phyloP scores from a whole-genome alignment of 768 basidiomycete species.

The Paxillus rubicundulus region DNA sequence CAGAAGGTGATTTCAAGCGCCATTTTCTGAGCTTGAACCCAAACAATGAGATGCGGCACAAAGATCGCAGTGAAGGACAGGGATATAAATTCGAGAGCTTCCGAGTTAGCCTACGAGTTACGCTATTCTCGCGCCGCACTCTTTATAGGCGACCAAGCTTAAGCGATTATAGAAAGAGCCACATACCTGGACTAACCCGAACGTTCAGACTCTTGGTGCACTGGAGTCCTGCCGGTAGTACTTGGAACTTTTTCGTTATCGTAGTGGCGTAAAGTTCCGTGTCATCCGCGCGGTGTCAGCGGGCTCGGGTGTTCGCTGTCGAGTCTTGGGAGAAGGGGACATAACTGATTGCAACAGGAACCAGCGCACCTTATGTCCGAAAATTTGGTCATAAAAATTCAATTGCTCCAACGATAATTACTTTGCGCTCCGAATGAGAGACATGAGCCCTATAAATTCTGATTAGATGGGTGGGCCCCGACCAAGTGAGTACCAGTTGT shows the following conservation, averaged over 20 bases:
- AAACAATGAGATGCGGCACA: constrained; percentile 12
- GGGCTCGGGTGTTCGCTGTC: not conserved
- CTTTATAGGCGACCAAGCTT: too few species aligned
- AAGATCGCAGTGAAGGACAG: not conserved
- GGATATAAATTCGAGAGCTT: not conserved
- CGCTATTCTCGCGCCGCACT: too few species aligned
- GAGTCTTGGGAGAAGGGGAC: constrained; percentile 21
- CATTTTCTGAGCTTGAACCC: constrained; percentile 12
- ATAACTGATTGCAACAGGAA: constrained; percentile 4
- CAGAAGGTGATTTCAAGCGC: too few species aligned
- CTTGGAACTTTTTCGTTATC: too few species aligned
- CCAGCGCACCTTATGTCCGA: constrained; percentile 28
- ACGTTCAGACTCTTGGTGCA: too few species aligned
- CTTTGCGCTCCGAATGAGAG: not conserved
- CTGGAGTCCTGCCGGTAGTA: too few species aligned
- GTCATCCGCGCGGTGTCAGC: too few species aligned
- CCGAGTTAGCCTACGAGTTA: not conserved
- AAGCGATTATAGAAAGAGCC: too few species aligned
- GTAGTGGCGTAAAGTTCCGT: not conserved
- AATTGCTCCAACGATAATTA: constrained; percentile 20
- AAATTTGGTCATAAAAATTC: constrained; percentile 18
- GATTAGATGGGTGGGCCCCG: too few species aligned
- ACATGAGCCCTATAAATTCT: too few species aligned
- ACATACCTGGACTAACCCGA: too few species aligned
- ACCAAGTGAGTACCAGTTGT: too few species aligned